phyloP scores from a whole-genome alignment of 1,284 basidiomycete genomes.

The Mycosarcoma maydis region DNA sequence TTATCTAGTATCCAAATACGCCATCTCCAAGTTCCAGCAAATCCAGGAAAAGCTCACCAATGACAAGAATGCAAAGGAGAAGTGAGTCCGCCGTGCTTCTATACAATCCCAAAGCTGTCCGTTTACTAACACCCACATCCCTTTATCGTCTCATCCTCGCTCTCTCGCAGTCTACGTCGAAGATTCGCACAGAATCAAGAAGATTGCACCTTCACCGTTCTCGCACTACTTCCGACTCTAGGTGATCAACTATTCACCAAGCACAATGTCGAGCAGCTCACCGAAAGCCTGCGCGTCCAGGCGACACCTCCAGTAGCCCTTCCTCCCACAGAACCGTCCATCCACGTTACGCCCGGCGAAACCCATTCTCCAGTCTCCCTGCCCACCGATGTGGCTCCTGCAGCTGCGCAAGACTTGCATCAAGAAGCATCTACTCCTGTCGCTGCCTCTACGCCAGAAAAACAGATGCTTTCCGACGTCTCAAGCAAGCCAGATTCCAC shows the following conservation, averaged over 20 bases:
- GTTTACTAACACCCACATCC: not conserved
- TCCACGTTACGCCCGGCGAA: conserved; percentile 6
- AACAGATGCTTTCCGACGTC: not conserved
- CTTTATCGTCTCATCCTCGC: not conserved
- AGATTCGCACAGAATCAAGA: conserved; percentile 84
- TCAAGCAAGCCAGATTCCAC: conserved; percentile 9
- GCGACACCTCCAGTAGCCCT: conserved; percentile 12
- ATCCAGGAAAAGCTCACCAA: conserved; percentile 75
- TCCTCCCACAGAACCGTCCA: conserved; percentile 56
- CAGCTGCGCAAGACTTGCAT: not conserved
- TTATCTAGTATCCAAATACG: conserved; percentile 77
- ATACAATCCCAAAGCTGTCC: not conserved
- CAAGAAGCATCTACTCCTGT: not conserved
- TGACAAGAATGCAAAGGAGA: conserved; percentile 77
- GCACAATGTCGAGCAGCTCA: conserved; percentile 85
- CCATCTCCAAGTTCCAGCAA: conserved; percentile 76
- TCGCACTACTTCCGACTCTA: conserved; percentile 81
- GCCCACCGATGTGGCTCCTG: conserved; percentile 5
- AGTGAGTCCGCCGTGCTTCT: conserved; percentile 71
- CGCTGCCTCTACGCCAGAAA: not conserved
- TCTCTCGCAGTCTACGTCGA: conserved; percentile 74
- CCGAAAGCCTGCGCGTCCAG: conserved; percentile 73
- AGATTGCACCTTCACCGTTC: conserved; percentile 81
- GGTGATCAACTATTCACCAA: conserved; percentile 77
- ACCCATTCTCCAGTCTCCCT: conserved; percentile 5